These are phyloP conservation scores for Brassica balearica DNA, from an alignment of 441 rosid species.

Conservation along the genomic window DNA sequence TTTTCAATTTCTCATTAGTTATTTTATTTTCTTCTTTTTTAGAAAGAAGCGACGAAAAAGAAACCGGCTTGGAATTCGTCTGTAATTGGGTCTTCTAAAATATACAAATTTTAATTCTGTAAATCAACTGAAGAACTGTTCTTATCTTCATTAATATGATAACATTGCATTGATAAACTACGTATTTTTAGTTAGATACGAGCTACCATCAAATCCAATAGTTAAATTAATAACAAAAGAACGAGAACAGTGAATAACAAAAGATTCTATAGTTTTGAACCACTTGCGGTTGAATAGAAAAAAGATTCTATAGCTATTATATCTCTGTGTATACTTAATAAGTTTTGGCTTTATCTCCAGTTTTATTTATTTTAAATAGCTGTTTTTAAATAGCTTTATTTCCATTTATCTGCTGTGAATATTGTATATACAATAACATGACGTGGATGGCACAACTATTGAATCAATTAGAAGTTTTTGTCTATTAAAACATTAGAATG, in stretches of 20 bases:
- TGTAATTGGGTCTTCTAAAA: conserved; percentile 7
- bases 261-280: conserved; percentile 3
- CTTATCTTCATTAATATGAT: not conserved
- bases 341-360: not conserved
- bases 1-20: conserved; percentile 30
- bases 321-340: not conserved
- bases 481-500: conserved; percentile 6
- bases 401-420: conserved; percentile 14
- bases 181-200: not conserved
- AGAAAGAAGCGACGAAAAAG: not conserved
- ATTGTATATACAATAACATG: conserved; percentile 24
- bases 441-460: conserved; percentile 18
- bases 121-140: not conserved
- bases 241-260: not conserved
- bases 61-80: conserved; percentile 12
- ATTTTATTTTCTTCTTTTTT: not conserved
- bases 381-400: not conserved
- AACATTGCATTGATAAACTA: not conserved
- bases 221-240: conserved; percentile 8
- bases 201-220: not conserved
- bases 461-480: not conserved
- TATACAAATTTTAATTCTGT: not conserved
- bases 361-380: not conserved
- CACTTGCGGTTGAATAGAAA: not conserved
- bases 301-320: conserved; percentile 4